phyloP scores from a whole-genome alignment of 2,329 filamentous ascomycete species.

The Fusarium beomiforme region DNA sequence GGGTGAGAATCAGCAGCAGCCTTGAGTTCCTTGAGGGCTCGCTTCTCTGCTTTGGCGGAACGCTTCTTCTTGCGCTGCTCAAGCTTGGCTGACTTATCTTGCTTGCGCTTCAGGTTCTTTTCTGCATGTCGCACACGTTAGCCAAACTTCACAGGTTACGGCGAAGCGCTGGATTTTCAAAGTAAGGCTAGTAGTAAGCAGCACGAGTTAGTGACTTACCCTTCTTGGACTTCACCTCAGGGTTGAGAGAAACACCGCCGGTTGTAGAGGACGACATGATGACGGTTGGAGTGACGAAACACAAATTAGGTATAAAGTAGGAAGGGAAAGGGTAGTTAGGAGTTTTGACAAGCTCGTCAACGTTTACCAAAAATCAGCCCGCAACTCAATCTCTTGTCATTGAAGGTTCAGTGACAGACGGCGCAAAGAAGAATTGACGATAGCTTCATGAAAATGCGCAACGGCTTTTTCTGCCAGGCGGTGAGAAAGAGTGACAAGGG shows the following conservation, averaged over 20 bases:
- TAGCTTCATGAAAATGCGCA: slow-evolving; percentile 23
- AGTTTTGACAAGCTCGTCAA: accelerated
- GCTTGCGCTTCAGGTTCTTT: slow-evolving; percentile 24
- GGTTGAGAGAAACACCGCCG: slow-evolving; percentile 21
- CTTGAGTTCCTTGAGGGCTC: slow-evolving; percentile 48
- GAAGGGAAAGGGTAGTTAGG: too few species aligned
- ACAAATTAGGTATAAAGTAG: not conserved
- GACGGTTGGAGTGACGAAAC: slow-evolving; percentile 1
- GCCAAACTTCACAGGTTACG: not conserved
- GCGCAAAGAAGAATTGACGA: slow-evolving; percentile 26
- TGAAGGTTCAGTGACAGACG: slow-evolving; percentile 3
- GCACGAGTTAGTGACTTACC: slow-evolving; percentile 10
- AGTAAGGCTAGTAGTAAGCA: not conserved
- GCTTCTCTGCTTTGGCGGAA: slow-evolving; percentile 50
- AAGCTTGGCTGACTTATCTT: slow-evolving; percentile 20
- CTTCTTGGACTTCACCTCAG: slow-evolving; percentile 31
- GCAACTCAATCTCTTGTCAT: not conserved
- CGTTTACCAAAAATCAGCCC: not conserved
- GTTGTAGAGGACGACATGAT: slow-evolving; percentile 29
- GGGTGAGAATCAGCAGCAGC: slow-evolving; percentile 39
- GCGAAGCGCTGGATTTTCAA: not conserved
- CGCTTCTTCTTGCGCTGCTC: slow-evolving; percentile 51
- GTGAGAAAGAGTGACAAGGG: slow-evolving; percentile 28
- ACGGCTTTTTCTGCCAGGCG: slow-evolving; percentile 48
- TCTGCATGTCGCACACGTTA: slow-evolving; percentile 20